A percentile compares a stretch with the other conserved stretches of the same genome.
These are phyloP conservation scores for Ceratocystis colombiana DNA, from an alignment of 2,329 filamentous ascomycete genomes.

Conservation along the genomic window DNA sequence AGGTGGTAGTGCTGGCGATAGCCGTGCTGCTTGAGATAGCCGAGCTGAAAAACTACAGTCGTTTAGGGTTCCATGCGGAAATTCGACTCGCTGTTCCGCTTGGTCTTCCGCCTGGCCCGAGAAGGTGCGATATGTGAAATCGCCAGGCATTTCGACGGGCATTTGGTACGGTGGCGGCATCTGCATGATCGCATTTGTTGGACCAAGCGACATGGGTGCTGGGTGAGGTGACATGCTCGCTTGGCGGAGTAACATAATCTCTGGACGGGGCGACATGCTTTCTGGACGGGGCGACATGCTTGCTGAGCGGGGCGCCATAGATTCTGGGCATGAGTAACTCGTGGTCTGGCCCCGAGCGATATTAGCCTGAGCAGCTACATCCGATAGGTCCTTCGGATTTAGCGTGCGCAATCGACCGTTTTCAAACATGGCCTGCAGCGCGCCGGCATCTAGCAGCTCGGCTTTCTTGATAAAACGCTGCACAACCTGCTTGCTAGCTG, in stretches of 20 bases:
- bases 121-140: not conserved
- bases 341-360: conserved; percentile 16
- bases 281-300: conserved; percentile 6
- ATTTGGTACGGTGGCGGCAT: not conserved
- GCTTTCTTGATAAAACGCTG: conserved; percentile 61
- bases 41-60: not conserved
- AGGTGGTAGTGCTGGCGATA: not conserved
- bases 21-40: not conserved
- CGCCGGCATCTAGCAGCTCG: conserved; percentile 55
- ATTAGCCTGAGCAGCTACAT: conserved; percentile 25
- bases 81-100: not conserved
- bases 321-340: not conserved
- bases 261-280: not conserved
- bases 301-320: not conserved
- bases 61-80: not conserved
- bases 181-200: no score
- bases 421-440: conserved; percentile 57
- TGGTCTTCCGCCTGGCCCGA: not conserved
- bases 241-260: no score
- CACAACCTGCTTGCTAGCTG: conserved; percentile 58
- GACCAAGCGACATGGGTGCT: not conserved
- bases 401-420: conserved; percentile 53
- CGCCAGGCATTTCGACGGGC: conserved; percentile 7
- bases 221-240: conserved; percentile 11
- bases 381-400: conserved; percentile 44